Evolutionary conservation across 73 alveolate genomes (phyloP).

Genomic region (Paramecium sexaurelia): DNA sequence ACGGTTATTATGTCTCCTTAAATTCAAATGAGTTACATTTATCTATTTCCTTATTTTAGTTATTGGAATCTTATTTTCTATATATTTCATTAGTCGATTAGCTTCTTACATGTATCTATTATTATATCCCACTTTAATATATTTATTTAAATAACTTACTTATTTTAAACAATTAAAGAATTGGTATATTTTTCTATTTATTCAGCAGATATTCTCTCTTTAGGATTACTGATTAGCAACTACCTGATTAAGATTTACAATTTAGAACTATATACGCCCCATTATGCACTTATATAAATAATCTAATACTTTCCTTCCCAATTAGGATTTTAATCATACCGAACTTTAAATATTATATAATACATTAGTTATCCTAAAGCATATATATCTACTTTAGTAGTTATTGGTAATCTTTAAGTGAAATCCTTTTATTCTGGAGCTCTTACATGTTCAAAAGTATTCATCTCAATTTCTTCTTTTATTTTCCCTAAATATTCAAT

Average conservation of each 20-base stretch:
- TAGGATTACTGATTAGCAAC: neutral
- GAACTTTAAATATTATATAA: slow-evolving; percentile 40
- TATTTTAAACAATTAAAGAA: neutral
- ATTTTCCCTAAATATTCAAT: neutral
- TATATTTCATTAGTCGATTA: neutral
- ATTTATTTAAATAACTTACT: neutral
- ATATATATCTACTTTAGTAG: slow-evolving; percentile 59
- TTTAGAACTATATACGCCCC: neutral
- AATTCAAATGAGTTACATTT: neutral
- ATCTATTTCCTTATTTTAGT: neutral
- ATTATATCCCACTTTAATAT: neutral
- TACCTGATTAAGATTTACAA: neutral
- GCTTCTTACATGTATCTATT: neutral
- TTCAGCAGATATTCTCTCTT: neutral
- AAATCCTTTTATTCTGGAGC: slow-evolving; percentile 65
- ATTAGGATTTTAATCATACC: slow-evolving; percentile 41
- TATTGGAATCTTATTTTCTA: neutral
- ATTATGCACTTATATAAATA: neutral
- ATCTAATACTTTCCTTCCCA: neutral
- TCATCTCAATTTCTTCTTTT: slow-evolving; percentile 46
- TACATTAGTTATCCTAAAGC: slow-evolving; percentile 61
- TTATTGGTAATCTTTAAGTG: neutral
- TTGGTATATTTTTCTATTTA: neutral
- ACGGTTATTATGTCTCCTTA: neutral
- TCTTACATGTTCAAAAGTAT: slow-evolving; percentile 56